phyloP scores from a whole-genome alignment of 75 land plant genomes.

The Azolla pinnata region DNA sequence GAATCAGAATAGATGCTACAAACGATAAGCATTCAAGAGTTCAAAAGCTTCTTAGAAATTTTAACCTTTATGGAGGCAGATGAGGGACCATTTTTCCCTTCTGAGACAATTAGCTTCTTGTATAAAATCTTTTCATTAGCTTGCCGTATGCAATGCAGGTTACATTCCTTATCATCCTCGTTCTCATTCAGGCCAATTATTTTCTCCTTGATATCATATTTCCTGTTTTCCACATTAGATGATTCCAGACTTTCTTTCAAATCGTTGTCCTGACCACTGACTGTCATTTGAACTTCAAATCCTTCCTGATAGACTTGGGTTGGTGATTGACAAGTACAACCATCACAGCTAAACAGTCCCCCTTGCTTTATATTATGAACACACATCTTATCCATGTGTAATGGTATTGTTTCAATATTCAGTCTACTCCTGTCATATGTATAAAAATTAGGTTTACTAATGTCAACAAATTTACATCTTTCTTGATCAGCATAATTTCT shows the following conservation, averaged over 20 bases:
- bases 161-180: not conserved
- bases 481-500: too few relatives aligned
- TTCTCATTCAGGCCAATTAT: not conserved
- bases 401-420: too few relatives aligned
- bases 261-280: not conserved
- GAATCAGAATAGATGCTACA: too few relatives aligned
- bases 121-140: not conserved
- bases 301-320: not conserved
- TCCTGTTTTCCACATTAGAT: not conserved
- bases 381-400: too few relatives aligned
- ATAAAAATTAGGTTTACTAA: too few relatives aligned
- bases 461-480: too few relatives aligned
- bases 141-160: not conserved
- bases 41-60: too few relatives aligned
- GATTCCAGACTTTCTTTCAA: not conserved
- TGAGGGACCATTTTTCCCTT: not conserved
- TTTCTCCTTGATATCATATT: constrained; percentile 1
- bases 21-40: too few relatives aligned
- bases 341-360: not conserved
- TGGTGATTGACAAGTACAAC: constrained; percentile 1
- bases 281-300: not conserved
- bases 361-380: too few relatives aligned
- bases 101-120: not conserved
- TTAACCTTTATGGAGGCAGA: not conserved
- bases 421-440: too few relatives aligned